phyloP scores from a whole-genome alignment of 2,329 filamentous ascomycete genomes.

The Mycocentrospora acerina region DNA sequence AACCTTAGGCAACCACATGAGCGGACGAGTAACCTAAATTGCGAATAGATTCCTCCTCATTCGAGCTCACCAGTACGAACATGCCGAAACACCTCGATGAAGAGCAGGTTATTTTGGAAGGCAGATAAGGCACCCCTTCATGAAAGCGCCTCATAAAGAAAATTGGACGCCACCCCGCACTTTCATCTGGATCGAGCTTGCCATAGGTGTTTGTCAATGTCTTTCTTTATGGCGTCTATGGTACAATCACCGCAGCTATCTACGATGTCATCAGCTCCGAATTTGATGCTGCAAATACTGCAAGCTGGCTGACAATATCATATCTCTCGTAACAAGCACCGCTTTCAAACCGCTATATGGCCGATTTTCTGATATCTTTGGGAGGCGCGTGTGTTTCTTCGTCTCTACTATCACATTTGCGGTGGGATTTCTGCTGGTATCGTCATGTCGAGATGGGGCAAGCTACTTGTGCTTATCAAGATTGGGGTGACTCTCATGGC shows the following conservation, averaged over 20 bases:
- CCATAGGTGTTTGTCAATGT: no score
- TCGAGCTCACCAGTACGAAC: no score
- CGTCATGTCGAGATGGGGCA: slow-evolving; percentile 52
- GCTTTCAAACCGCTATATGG: no score
- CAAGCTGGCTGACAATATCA: slow-evolving; percentile 54
- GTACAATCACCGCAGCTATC: slow-evolving; percentile 48
- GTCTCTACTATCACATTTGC: no score
- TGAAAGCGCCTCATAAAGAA: slow-evolving; percentile 16
- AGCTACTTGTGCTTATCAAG: slow-evolving; percentile 45
- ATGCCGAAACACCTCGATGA: no score
- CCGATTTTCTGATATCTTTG: slow-evolving; percentile 62
- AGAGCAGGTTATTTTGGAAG: no score
- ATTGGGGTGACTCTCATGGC: slow-evolving; percentile 47
- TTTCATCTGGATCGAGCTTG: slow-evolving; percentile 29
- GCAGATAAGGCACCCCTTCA: slow-evolving; percentile 15
- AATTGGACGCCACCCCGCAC: slow-evolving; percentile 21
- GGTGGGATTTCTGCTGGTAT: slow-evolving; percentile 49
- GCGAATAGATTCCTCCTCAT: no score
- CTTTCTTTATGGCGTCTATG: slow-evolving; percentile 60
- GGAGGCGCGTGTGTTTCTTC: slow-evolving; percentile 44
- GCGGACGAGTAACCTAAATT: no score
- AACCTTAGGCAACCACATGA: no score
- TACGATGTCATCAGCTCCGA: slow-evolving; percentile 47
- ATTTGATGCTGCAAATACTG: slow-evolving; percentile 49
- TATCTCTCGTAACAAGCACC: slow-evolving; percentile 58